These are phyloP conservation scores for Talaromyces sp. DNA, from an alignment of 2,329 filamentous ascomycete species.

Conservation along the genomic window DNA sequence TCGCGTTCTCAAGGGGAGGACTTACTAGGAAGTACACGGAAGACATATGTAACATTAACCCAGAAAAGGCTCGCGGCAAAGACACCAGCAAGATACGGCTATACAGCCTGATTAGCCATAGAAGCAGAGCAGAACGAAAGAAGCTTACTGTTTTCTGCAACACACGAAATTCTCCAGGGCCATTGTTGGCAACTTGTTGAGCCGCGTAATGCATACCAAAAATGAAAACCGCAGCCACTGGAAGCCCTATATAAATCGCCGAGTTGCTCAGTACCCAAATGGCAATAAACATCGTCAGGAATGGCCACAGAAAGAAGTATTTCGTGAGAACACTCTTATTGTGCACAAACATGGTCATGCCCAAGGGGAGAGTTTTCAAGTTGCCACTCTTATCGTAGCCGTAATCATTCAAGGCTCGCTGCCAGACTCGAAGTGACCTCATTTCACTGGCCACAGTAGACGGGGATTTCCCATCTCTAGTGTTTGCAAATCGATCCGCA, in stretches of 20 bases:
- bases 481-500: constrained; percentile 86
- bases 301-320: constrained; percentile 88
- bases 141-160: constrained; percentile 79
- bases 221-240: constrained; percentile 63
- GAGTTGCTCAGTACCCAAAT: constrained; percentile 70
- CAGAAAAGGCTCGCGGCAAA: constrained; percentile 85
- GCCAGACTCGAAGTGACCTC: constrained; percentile 79
- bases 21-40: constrained; percentile 69
- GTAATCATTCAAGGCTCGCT: constrained; percentile 74
- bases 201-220: constrained; percentile 69
- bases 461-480: constrained; percentile 85
- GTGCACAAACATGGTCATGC: constrained; percentile 69
- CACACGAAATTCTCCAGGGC: constrained; percentile 80
- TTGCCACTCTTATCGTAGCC: constrained; percentile 80
- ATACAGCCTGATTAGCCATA: constrained; percentile 22
- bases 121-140: not conserved
- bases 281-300: constrained; percentile 67
- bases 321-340: constrained; percentile 74
- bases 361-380: constrained; percentile 65
- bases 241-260: constrained; percentile 72
- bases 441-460: constrained; percentile 82
- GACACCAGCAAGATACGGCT: constrained; percentile 91
- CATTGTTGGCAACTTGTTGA: constrained; percentile 74
- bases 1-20: not conserved
- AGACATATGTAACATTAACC: constrained; percentile 71